A percentile compares a stretch with the other conserved stretches of the same genome.
phyloP scores from a whole-genome alignment of 2,329 filamentous ascomycete genomes.

The Fusarium sp. region DNA sequence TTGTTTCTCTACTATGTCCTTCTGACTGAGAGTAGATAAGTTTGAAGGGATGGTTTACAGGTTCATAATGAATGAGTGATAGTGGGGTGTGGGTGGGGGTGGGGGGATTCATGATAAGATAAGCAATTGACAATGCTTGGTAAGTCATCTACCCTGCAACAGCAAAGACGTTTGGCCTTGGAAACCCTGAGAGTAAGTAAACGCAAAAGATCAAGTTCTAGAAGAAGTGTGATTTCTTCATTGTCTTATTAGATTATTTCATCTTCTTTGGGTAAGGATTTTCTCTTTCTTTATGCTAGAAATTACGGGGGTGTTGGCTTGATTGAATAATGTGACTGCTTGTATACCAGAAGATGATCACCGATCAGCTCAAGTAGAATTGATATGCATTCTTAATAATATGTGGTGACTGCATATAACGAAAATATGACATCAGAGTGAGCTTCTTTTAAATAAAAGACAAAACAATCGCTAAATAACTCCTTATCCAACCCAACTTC shows the following conservation, averaged over 20 bases:
- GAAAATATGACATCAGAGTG: background rate
- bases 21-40: background rate
- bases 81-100: slow-evolving; percentile 16
- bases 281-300: no score
- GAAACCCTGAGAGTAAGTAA: background rate
- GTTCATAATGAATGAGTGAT: slow-evolving; percentile 37
- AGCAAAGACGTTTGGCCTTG: background rate
- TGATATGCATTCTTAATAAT: no score
- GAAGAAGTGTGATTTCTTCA: no score
- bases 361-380: no score
- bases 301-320: no score
- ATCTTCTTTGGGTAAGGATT: no score
- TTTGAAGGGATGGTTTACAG: slow-evolving; percentile 25
- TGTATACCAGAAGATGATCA: no score
- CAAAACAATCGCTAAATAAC: background rate
- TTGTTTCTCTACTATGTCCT: background rate
- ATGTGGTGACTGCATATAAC: no score
- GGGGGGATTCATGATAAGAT: slow-evolving; percentile 31
- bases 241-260: background rate
- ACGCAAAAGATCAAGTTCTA: background rate
- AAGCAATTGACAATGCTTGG: slow-evolving; percentile 12
- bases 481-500: background rate
- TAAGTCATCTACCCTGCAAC: slow-evolving; percentile 2
- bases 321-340: no score
- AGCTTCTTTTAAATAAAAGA: background rate